Evolutionary conservation across 768 basidiomycete species (phyloP).

Genomic region (Kwoniella shandongensis): DNA sequence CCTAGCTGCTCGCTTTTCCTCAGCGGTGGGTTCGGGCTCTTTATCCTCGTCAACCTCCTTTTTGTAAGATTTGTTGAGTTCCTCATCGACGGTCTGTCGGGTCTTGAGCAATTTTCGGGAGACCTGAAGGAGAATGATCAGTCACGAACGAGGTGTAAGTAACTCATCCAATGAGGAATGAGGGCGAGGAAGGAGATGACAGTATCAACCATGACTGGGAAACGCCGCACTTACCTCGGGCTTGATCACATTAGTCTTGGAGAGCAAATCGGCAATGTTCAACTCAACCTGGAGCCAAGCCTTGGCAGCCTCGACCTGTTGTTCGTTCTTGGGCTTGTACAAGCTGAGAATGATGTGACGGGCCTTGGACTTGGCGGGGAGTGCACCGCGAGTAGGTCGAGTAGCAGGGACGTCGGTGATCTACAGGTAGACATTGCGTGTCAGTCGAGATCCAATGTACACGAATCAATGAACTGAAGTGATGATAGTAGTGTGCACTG

Average conservation of each 20-base stretch:
- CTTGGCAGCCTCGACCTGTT: slow-evolving; percentile 59
- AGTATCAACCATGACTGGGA: neutral
- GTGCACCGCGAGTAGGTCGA: slow-evolving; percentile 61
- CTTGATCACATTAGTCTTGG: slow-evolving; percentile 59
- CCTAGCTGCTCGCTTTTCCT: slow-evolving; percentile 48
- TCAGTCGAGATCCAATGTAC: neutral
- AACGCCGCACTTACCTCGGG: slow-evolving; percentile 60
- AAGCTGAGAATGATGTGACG: slow-evolving; percentile 77
- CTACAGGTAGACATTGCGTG: no score
- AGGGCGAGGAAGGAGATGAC: no score
- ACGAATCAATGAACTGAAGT: neutral
- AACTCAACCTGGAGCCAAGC: slow-evolving; percentile 70
- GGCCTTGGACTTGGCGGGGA: slow-evolving; percentile 60
- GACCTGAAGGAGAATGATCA: slow-evolving; percentile 57
- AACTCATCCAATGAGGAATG: neutral
- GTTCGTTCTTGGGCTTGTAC: slow-evolving; percentile 58
- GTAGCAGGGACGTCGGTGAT: slow-evolving; percentile 81
- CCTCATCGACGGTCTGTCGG: slow-evolving; percentile 69
- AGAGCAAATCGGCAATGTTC: slow-evolving; percentile 70
- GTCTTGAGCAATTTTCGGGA: slow-evolving; percentile 70
- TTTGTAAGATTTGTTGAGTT: slow-evolving; percentile 54
- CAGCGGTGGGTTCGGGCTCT: slow-evolving; percentile 43
- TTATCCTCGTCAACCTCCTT: slow-evolving; percentile 50
- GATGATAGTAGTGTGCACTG: slow-evolving; percentile 4
- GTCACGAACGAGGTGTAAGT: neutral